Base-by-base conservation (phyloP, 305 asterid species). In the Fraxinus angustifolia region DNA sequence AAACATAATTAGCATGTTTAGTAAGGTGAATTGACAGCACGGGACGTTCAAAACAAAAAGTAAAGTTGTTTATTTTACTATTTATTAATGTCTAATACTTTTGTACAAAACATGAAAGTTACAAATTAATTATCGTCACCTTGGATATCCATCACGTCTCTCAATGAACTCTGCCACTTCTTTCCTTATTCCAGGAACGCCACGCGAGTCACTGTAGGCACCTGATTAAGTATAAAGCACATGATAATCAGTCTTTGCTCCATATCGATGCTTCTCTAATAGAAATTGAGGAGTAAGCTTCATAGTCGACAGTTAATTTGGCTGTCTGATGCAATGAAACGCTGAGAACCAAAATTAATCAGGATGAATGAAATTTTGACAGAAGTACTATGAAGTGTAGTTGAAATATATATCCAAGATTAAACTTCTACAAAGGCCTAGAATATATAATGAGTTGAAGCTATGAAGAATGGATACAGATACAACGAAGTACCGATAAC, bases 181-280 rank as follows among this genome's bases (percentile, higher is more conserved):
- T 86, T 95, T 91, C 93, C 99, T 89, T 38, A 93, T 56, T 56
- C 99, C 98, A 68, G 98, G 98, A 73, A 92, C 75, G 34, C 99
- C 99, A 78, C 98, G 98, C 6, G 99, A 95, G 82, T 95, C 97
- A 83, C 98, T 95, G 80, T 93, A 95, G 74, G 99, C 99, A 91
- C 99, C 99, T 86, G 86, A 84, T 71, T 83, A 70, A 77, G 17
- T 76, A 87, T 76, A 78, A 76, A 58, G 71, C 70, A 53, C 28
- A 28, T 78, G 72, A 77, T 78, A 83, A 76, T 82, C 48, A 33
- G 26, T 72, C 14, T 65, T 70, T 74, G 10, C 60, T 31, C 48
- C 77, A 75, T 75, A 56, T 72, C 70, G 80, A 62, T 71, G 73
- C 5, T 28, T 28, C 70, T 23, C 53, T 33, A 67, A 62, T 68